Base-by-base conservation (phyloP, 176 grass and related monocot species). In the Aegilops tauschii region DNA sequence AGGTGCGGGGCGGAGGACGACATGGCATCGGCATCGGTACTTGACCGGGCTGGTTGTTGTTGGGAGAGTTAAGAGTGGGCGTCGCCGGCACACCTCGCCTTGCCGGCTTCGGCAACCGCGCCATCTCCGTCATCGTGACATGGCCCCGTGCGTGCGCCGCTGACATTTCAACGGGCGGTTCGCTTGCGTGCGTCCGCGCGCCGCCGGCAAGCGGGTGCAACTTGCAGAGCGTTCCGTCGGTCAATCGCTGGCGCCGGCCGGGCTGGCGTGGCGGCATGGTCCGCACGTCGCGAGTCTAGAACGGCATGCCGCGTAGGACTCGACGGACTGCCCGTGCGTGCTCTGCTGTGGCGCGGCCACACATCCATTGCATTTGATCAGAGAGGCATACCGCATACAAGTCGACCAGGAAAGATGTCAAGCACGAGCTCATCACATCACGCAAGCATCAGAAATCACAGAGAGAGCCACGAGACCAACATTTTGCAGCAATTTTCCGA, bases 101-200 rank as follows among this genome's bases (percentile, higher is more conserved):
- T 49, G 0, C 25, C 44, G 14, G 31, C 5, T 36, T 39, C 58
- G 81, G 29, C 44, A 28, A 20, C 37, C 23, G 27, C 77, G 13
- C 6, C 86, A 65, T 21, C 10, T 5, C 18, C 20, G 0, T 40
- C 83, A 2, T 2, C 79, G 30, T 32, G 14, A 17, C 63, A 18
- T 59, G 39, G 28, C 17, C 79, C 42, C 28, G 27, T 30, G 64
- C 64, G 30, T 77, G 78, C 64, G 84, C 75, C 84, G 85, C 61
- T 85, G 89, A 75, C 89, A 42, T 76, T 91, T 67, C 27, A 23
- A 9, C 73, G 34, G 11, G n/a, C 36, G 3, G 27, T 21, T 81
- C 2, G 20, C 37, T 29, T 34, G 32, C 31, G 31, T 31, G 31
- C 31, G 31, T 31, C 31, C 31, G 31, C 61, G 84, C 73, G 69